A percentile compares a stretch with the other conserved stretches of the same genome.
These are phyloP conservation scores for Trichoderma brevicompactum DNA, from an alignment of 2,329 filamentous ascomycete genomes.

Conservation along the genomic window DNA sequence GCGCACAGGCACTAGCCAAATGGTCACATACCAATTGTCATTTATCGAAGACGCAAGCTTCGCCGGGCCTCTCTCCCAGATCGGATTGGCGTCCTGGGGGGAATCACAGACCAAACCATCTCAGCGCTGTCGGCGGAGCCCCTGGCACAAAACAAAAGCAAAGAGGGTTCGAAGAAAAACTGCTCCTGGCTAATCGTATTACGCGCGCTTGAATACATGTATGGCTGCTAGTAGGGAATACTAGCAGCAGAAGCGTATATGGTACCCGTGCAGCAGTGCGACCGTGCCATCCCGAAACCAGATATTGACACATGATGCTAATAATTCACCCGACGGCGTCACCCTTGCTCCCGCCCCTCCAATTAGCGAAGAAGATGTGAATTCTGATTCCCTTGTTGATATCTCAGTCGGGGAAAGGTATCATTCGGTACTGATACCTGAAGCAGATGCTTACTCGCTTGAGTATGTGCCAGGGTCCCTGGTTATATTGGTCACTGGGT, in stretches of 20 bases:
- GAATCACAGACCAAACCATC: slow-evolving; percentile 1
- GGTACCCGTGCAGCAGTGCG: slow-evolving; percentile 33
- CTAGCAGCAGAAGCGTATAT: neutral
- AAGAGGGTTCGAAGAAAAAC: neutral
- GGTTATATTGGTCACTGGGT: neutral
- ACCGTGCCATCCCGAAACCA: slow-evolving; percentile 41
- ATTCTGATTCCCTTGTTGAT: slow-evolving; percentile 8
- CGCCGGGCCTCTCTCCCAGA: slow-evolving; percentile 1
- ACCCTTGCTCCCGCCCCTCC: slow-evolving; percentile 26
- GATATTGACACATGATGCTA: slow-evolving; percentile 36
- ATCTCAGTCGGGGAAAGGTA: slow-evolving; percentile 7
- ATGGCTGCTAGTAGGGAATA: neutral
- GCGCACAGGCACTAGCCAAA: slow-evolving; percentile 6
- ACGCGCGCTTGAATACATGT: neutral
- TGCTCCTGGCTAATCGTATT: slow-evolving; percentile 15
- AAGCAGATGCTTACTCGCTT: slow-evolving; percentile 12
- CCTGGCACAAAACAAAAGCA: neutral
- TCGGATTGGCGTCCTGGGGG: neutral
- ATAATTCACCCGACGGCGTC: slow-evolving; percentile 29
- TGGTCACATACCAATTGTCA: slow-evolving; percentile 8
- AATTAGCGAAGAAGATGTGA: slow-evolving; percentile 22
- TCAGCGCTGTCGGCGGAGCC: neutral
- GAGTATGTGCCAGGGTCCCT: neutral
- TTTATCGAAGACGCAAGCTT: slow-evolving; percentile 1
- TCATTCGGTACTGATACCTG: slow-evolving; percentile 12